Base-by-base conservation (phyloP, 2,329 filamentous ascomycete genomes). In the Pseudopyricularia javanii region DNA sequence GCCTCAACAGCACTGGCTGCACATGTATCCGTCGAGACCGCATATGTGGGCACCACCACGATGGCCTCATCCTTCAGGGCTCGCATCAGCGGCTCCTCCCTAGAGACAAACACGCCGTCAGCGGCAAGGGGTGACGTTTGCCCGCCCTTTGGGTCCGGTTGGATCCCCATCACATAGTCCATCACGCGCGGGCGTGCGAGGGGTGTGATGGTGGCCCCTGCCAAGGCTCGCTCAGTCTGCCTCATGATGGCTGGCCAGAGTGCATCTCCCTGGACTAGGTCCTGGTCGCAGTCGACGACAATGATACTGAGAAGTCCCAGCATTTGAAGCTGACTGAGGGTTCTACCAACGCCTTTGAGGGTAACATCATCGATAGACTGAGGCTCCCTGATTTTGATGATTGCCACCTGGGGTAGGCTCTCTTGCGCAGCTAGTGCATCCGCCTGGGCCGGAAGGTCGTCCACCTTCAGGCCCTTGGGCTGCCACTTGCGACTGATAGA, bases 241-340 rank as follows among this genome's bases (percentile, higher is more conserved):
- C 43, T 30, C 26, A 47, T 32, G 6, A 52, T 30, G 3, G 26
- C 45, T 12, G 50, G 45, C 50, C 50, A 52, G 30, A 40, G 45
- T 28, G 32, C 50, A 35, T 35, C 34, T 15, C 49, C 49, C 7
- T 20, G 17, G 40, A 47, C 40, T 22, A 34, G 15, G 22, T 55
- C 69, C 22, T 61, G 64, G 49, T 76, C 73, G 51, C 83, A 86
- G 60, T 96, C 91, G 8, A 96, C 72, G 1, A 97, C 85, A 0
- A 98, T 79, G 20, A 91, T 81, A 55, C 89, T 90, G 50, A 82
- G 75, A 59, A 98, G 77, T 3, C 93, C 91, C 14, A 98, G 76
- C 51, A 85, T 82, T 37, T 83, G 80, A 50, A 98, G 80, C 65
- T 95, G 91, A 30, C 84, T 83, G 40, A 98, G 69, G 0, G 93